Evolutionary conservation across 2,329 filamentous ascomycete species (phyloP), one percentile per base, ranked within the genome.

Genomic region (Shiraia bambusicola): DNA sequence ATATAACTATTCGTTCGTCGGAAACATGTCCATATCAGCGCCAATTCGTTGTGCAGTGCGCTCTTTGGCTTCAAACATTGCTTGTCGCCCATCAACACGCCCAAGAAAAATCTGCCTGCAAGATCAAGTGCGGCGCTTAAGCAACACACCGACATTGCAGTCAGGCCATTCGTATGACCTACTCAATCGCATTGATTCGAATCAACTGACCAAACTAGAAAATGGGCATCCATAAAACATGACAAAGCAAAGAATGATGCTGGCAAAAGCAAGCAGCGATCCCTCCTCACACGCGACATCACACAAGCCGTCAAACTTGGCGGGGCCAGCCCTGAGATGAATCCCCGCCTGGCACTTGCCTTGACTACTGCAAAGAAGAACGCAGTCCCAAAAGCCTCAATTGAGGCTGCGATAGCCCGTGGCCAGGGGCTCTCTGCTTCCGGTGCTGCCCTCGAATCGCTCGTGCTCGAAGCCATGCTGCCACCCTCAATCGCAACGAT

Each of bases 211-310:
- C 19, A 7, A 4, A 13, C 14, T 15, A 95, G 86, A 69, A 87
- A 90, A 66, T 98, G 93, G 93, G 90, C 89, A 43, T 95, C 93
- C 62, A 97, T 96, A 72, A 88, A 86, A 64, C 93, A 97, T 69
- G 89, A 93, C 69, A 98, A 98, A 70, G 90, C 86, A 37, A 88
- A 85, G 48, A 86, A 84, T 43, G 93, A 98, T 68, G 79, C 78
- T 45, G 84, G 84, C 56, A 95, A 91, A 70, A 88, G 83, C 69
- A 79, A 78, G 30, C 77, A 84, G 55, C 84, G 90, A 22, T 80
- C 78, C 33, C 69, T 76, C 31, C 79, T 94, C 56, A 78, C 84
- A 15, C 84, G 87, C 54, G 81, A 86, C 46, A 85, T 97, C 42
- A 80, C 84, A 35, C 78, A 84, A 47, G 84, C 84, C 45, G 88